Percentiles rank a stretch among this genome's conserved stretches.
These are phyloP conservation scores for Bretziella fagacearum DNA, from an alignment of 2,329 filamentous ascomycete genomes.

Conservation along the genomic window DNA sequence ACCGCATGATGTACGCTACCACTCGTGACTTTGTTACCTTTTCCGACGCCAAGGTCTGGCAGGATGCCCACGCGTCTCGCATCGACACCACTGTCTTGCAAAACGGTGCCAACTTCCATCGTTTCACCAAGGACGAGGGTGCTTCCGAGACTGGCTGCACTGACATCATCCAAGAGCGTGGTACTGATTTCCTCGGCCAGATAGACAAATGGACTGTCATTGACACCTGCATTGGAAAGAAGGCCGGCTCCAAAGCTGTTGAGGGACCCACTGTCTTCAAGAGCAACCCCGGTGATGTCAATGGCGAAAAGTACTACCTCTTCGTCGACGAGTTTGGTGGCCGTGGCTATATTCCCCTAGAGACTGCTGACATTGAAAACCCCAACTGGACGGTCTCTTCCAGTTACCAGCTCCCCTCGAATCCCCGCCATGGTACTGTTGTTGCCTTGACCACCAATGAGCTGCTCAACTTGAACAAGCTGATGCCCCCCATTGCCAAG, in stretches of 20 bases:
- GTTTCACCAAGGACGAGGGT: conserved; percentile 39
- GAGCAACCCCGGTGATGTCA: conserved; percentile 30
- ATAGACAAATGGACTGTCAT: conserved; percentile 28
- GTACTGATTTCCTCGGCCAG: conserved; percentile 24
- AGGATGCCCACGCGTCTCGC: conserved; percentile 32
- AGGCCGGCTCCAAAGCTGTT: conserved; percentile 31
- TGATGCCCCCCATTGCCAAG: conserved; percentile 9
- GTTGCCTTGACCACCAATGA: conserved; percentile 33
- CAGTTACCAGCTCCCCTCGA: conserved; percentile 29
- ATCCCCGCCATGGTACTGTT: conserved; percentile 37
- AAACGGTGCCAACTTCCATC: conserved; percentile 27
- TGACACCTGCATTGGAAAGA: conserved; percentile 31
- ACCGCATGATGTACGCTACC: conserved; percentile 35
- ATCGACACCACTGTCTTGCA: conserved; percentile 37
- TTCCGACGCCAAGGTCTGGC: conserved; percentile 30
- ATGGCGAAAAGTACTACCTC: conserved; percentile 37
- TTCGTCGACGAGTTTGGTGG: conserved; percentile 37
- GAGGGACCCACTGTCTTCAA: conserved; percentile 37
- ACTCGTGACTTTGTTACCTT: conserved; percentile 35
- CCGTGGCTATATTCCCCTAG: conserved; percentile 36
- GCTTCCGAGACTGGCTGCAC: conserved; percentile 31
- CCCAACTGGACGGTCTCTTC: conserved; percentile 31
- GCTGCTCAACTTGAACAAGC: conserved; percentile 21
- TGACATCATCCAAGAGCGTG: conserved; percentile 38
- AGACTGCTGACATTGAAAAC: conserved; percentile 31